Evolutionary conservation across 2,329 filamentous ascomycete genomes (phyloP).

Genomic region (Trichophyton simii): DNA sequence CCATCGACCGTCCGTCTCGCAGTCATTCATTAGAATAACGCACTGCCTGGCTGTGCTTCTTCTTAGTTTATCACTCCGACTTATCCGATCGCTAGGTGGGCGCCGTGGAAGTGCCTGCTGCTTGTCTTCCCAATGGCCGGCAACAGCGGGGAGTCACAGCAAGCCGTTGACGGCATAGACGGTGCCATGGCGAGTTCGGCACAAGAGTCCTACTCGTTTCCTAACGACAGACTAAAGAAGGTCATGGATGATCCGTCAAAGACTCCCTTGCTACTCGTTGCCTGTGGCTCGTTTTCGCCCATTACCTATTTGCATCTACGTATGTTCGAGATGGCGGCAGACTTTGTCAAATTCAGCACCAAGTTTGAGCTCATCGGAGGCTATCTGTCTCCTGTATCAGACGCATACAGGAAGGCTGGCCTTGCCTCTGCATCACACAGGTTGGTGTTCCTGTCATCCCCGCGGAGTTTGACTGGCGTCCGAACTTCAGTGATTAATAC

Average conservation of each 20-base stretch:
- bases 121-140: background rate
- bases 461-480: background rate
- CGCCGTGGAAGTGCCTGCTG: background rate
- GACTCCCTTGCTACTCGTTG: slow-evolving; percentile 36
- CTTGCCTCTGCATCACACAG: slow-evolving; percentile 60
- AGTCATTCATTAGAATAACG: background rate
- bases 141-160: background rate
- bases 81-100: background rate
- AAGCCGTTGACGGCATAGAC: background rate
- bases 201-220: slow-evolving; percentile 29
- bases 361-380: slow-evolving; percentile 77
- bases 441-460: slow-evolving; percentile 21
- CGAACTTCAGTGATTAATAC: background rate
- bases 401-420: slow-evolving; percentile 68
- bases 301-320: slow-evolving; percentile 59
- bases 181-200: background rate
- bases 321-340: slow-evolving; percentile 79
- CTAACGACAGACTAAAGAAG: slow-evolving; percentile 33
- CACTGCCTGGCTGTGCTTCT: background rate
- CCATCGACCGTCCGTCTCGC: background rate
- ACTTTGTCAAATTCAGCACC: slow-evolving; percentile 62
- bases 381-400: slow-evolving; percentile 67
- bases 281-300: slow-evolving; percentile 54
- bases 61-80: background rate
- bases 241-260: slow-evolving; percentile 37